Conservation (phyloP, 2,329 filamentous ascomycete genomes). For the Claviceps quebecensis region DNA sequence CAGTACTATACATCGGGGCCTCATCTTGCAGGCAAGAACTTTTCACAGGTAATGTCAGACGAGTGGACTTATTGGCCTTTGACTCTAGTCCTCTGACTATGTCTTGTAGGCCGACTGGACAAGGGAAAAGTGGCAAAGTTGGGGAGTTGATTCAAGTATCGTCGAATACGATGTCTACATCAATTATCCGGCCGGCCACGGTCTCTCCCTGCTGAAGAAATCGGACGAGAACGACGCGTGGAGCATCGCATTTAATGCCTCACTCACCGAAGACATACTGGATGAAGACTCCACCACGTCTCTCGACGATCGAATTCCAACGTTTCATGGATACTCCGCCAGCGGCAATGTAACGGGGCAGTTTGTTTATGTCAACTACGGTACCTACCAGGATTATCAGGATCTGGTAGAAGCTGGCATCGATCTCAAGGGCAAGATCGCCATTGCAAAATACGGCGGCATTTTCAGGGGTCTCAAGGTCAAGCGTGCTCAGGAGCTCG, state of each 20-base stretch:
- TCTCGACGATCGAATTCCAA: slow-evolving; percentile 60
- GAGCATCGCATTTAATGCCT: slow-evolving; percentile 63
- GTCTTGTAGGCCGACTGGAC: slow-evolving; percentile 53
- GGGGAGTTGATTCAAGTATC: slow-evolving; percentile 51
- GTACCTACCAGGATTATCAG: slow-evolving; percentile 73
- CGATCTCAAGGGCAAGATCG: slow-evolving; percentile 70
- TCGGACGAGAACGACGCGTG: slow-evolving; percentile 25
- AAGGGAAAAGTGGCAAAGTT: slow-evolving; percentile 55
- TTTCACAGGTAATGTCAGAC: slow-evolving; percentile 41
- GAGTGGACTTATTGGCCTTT: background rate
- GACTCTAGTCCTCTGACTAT: slow-evolving; percentile 3
- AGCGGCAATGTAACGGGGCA: slow-evolving; percentile 80
- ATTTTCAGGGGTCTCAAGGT: slow-evolving; percentile 86
- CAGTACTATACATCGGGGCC: slow-evolving; percentile 63
- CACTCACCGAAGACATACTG: slow-evolving; percentile 70
- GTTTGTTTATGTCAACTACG: slow-evolving; percentile 85
- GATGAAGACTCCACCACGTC: slow-evolving; percentile 70
- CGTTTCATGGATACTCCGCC: slow-evolving; percentile 90
- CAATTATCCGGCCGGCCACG: slow-evolving; percentile 62
- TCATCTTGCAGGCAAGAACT: slow-evolving; percentile 65
- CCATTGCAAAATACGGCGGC: slow-evolving; percentile 69
- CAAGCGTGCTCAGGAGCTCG: slow-evolving; percentile 80
- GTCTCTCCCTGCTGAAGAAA: slow-evolving; percentile 48
- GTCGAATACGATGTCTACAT: slow-evolving; percentile 63
- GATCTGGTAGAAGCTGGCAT: slow-evolving; percentile 65